Conservation (phyloP, 2,329 filamentous ascomycete genomes). For the Claviceps maximensis region DNA sequence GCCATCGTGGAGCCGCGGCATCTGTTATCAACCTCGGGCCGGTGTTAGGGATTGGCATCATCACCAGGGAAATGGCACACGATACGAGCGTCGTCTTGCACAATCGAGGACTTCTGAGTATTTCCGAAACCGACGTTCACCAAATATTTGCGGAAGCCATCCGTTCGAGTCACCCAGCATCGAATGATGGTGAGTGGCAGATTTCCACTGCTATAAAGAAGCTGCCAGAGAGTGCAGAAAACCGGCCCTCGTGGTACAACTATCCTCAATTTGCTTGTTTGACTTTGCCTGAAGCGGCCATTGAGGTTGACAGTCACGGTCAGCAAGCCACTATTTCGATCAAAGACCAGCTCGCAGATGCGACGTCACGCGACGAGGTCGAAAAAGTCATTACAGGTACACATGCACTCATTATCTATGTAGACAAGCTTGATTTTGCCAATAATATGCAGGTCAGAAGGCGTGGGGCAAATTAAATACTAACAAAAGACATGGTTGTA, state of each 20-base stretch:
- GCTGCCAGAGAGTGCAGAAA: not conserved
- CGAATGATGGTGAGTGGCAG: not conserved
- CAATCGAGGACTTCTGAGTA: constrained; percentile 1
- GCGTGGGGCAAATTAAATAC: not conserved
- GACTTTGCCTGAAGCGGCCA: not conserved
- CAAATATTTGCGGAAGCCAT: constrained; percentile 19
- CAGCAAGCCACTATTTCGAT: not conserved
- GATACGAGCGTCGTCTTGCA: not conserved
- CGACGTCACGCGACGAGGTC: not conserved
- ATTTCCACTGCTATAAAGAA: not conserved
- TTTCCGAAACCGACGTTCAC: constrained; percentile 19
- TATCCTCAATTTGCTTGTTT: not conserved
- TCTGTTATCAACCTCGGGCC: constrained; percentile 25
- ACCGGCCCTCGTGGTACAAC: not conserved
- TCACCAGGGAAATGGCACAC: not conserved
- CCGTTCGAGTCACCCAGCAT: not conserved
- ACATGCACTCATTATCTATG: too few species aligned
- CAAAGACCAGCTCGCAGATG: not conserved
- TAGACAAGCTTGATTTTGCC: too few species aligned
- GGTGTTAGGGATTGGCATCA: constrained; percentile 23
- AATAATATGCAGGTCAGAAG: too few species aligned
- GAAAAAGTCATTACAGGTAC: not conserved
- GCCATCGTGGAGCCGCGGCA: constrained; percentile 23
- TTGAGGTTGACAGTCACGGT: not conserved
- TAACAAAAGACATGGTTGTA: not conserved